These are phyloP conservation scores for Trichosporon ovoides DNA, from an alignment of 1,284 basidiomycete species.

Conservation along the genomic window DNA sequence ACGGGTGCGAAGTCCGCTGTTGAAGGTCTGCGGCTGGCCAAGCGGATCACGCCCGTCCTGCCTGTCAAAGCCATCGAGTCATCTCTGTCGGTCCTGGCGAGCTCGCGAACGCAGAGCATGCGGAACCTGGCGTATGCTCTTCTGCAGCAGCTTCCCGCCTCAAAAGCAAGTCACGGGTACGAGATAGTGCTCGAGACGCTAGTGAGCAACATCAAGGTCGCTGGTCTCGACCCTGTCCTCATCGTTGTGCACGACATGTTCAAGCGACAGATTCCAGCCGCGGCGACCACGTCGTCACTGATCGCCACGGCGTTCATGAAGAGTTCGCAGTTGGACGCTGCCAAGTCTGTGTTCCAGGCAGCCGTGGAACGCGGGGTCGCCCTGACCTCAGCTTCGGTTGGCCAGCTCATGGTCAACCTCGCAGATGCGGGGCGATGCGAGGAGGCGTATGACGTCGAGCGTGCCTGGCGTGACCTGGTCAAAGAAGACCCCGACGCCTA, in stretches of 20 bases:
- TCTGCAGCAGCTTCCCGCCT: conserved; percentile 3
- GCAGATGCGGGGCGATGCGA: conserved; percentile 15
- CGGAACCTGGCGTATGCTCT: conserved; percentile 15
- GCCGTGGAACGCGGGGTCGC: conserved; percentile 7
- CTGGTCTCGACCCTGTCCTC: conserved; percentile 21
- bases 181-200: conserved; percentile 21
- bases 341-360: conserved; percentile 22
- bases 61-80: conserved; percentile 12
- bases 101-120: conserved; percentile 15
- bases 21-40: background rate
- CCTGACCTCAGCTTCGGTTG: conserved; percentile 26
- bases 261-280: conserved; percentile 12
- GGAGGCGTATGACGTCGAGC: conserved; percentile 28
- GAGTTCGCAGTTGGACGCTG: conserved; percentile 20
- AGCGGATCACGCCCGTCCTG: conserved; percentile 17
- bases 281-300: conserved; percentile 17
- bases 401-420: conserved; percentile 33
- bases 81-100: conserved; percentile 20
- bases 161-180: conserved; percentile 8
- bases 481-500: conserved; percentile 4
- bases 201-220: conserved; percentile 6
- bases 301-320: conserved; percentile 24
- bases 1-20: background rate
- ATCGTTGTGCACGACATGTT: conserved; percentile 29
- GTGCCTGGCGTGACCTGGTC: conserved; percentile 20